A percentile compares a stretch with the other conserved stretches of the same genome.
These are phyloP conservation scores for Apium graveolens DNA, from an alignment of 129 eudicot genomes.

Conservation along the genomic window DNA sequence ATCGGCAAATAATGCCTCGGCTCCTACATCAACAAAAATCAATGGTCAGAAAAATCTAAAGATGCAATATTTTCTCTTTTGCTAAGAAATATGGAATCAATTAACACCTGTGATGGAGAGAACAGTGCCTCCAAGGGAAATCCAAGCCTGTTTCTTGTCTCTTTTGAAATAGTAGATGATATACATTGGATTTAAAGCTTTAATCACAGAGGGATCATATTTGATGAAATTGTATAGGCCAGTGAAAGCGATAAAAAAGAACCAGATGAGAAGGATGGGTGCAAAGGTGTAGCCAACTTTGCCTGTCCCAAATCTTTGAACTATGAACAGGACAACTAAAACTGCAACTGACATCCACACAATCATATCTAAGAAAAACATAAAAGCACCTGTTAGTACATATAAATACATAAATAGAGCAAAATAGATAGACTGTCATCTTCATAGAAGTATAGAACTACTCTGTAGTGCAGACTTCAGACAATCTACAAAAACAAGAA, in stretches of 20 bases:
- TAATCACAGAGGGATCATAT: slow-evolving; percentile 27
- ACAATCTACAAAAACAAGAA: no score
- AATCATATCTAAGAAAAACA: slow-evolving; percentile 32
- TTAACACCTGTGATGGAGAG: slow-evolving; percentile 46
- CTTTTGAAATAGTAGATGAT: slow-evolving; percentile 34
- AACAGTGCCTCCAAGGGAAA: slow-evolving; percentile 45
- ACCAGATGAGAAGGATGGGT: slow-evolving; percentile 65
- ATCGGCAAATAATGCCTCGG: slow-evolving; percentile 43
- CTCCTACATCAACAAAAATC: slow-evolving; percentile 25
- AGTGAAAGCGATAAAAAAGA: slow-evolving; percentile 30
- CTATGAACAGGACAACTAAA: slow-evolving; percentile 45
- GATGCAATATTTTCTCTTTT: neutral
- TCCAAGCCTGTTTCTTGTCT: slow-evolving; percentile 34
- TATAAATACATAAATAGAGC: no score
- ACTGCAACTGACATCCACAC: slow-evolving; percentile 52
- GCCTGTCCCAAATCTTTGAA: slow-evolving; percentile 82
- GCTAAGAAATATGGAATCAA: neutral
- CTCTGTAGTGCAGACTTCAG: no score
- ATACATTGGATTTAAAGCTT: slow-evolving; percentile 60
- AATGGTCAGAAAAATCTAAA: neutral
- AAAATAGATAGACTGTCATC: no score
- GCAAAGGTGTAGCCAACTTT: slow-evolving; percentile 81
- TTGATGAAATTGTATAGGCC: slow-evolving; percentile 42
- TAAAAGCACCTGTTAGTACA: neutral
- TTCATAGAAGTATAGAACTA: no score